Conservation (phyloP, 257 asterid species). For the Jaltomata sinuosa region DNA sequence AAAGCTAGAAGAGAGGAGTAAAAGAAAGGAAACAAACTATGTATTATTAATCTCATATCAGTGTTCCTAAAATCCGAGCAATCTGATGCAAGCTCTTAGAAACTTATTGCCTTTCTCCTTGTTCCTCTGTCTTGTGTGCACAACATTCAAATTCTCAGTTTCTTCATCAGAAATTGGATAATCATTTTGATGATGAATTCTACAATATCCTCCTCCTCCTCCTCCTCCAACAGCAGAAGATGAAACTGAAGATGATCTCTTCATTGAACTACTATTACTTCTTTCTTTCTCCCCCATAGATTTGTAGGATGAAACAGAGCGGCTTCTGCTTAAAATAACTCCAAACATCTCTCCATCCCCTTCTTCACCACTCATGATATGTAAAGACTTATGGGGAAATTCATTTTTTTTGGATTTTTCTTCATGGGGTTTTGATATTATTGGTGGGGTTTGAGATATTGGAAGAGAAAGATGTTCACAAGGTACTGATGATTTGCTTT, state of each 20-base stretch:
- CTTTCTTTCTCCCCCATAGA: slow-evolving; percentile 11
- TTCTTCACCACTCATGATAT: background rate
- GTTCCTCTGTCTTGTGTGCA: slow-evolving; percentile 3
- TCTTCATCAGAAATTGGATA: background rate
- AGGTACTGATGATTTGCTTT: background rate
- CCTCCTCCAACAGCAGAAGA: background rate
- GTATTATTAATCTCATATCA: background rate
- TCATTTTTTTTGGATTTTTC: background rate
- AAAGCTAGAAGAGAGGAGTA: background rate
- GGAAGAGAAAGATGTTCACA: background rate
- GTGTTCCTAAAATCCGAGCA: slow-evolving; percentile 14
- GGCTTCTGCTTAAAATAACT: slow-evolving; percentile 20
- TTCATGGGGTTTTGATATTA: background rate
- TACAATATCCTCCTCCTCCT: slow-evolving; percentile 14
- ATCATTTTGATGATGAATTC: slow-evolving; percentile 24
- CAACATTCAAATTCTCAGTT: background rate
- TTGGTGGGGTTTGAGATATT: background rate
- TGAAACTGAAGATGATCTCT: slow-evolving; percentile 27
- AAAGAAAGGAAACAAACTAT: background rate
- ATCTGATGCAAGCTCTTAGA: slow-evolving; percentile 16
- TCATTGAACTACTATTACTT: slow-evolving; percentile 10
- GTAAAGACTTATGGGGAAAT: background rate
- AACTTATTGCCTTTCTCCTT: slow-evolving; percentile 16
- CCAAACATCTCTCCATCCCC: slow-evolving; percentile 31
- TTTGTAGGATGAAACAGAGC: slow-evolving; percentile 8